Evolutionary conservation across 768 basidiomycete species (phyloP).

Genomic region (Mycena rebaudengoi): DNA sequence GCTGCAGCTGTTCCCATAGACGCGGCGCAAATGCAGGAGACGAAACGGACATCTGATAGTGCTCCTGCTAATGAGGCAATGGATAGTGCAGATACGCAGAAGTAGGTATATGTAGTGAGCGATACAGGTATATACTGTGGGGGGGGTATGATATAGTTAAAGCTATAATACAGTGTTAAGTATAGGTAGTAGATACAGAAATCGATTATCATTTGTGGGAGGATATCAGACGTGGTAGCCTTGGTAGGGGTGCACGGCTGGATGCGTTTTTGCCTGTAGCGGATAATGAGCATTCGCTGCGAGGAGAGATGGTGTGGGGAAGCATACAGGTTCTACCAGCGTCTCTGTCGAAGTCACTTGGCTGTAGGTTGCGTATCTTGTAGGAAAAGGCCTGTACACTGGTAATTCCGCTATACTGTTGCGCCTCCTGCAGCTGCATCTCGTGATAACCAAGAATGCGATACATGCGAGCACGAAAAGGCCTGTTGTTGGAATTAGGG

Average conservation of each 20-base stretch:
- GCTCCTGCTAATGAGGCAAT: too few relatives aligned
- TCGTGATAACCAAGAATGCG: not conserved
- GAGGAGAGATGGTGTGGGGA: too few relatives aligned
- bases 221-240: not conserved
- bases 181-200: slow-evolving; percentile 8
- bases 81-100: not conserved
- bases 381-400: too few relatives aligned
- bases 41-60: slow-evolving; percentile 15
- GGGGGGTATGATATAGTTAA: too few relatives aligned
- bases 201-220: too few relatives aligned
- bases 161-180: not conserved
- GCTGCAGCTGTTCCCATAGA: slow-evolving; percentile 18
- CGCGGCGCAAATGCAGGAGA: too few relatives aligned
- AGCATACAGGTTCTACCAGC: slow-evolving; percentile 13
- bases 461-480: not conserved
- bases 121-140: slow-evolving; percentile 20
- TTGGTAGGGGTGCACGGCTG: slow-evolving; percentile 11
- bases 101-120: not conserved
- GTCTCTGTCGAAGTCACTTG: not conserved
- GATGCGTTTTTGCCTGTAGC: slow-evolving; percentile 10
- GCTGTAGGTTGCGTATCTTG: too few relatives aligned
- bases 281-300: too few relatives aligned
- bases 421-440: slow-evolving; percentile 1
- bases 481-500: not conserved
- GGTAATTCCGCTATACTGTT: not conserved